Base-by-base conservation (phyloP, 192 early-diverging fungal species). In the Spinellus fusiger region DNA sequence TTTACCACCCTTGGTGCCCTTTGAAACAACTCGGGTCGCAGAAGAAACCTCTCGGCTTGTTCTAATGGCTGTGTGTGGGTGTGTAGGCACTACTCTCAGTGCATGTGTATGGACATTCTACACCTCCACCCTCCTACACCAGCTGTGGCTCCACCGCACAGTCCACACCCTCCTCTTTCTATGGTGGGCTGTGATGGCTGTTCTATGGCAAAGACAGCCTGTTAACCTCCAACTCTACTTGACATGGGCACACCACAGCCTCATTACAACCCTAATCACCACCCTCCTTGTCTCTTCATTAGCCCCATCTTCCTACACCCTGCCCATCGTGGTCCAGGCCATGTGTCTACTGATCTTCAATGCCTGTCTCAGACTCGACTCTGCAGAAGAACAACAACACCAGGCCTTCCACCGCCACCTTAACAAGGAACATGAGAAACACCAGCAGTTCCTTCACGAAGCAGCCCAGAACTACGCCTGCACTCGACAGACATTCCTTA, bases 401-500 rank as follows among this genome's bases (percentile, higher is more conserved):
- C 40, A 7, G 27, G n/a, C 28, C 12, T 26, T 51, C 1, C 5
- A 35, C 12, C 9, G 27, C 1, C 49, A 51, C 5, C 22, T 47
- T 12, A 34, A 61, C 12, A 32, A 26, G 5, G 31, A 61, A 9
- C 47, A 51, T n/a, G 15, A 54, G 4, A 16, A 37, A 35, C 32
- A 28, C 13, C 61, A 54, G 35, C 25, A 22, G 1, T n/a, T 32
- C 13, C 4, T 54, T 5, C 20, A 54, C 31, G 29, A 63, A 46
- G 37, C 51, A 53, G 20, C 46, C 7, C 12, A 29, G 18, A n/a
- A 10, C 31, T 38, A 53, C 31, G 28, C 31, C 18, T 23, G 37
- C 28, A 63, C 10, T 22, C 37, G 58, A 23, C 25, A 27, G 2
- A 28, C 16, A 2, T 69, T 76, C 37, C 31, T 81, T 8, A 56